Percentiles rank a stretch among this genome's conserved stretches.
phyloP scores from a whole-genome alignment of 768 basidiomycete genomes.

The Pholiota microspora region DNA sequence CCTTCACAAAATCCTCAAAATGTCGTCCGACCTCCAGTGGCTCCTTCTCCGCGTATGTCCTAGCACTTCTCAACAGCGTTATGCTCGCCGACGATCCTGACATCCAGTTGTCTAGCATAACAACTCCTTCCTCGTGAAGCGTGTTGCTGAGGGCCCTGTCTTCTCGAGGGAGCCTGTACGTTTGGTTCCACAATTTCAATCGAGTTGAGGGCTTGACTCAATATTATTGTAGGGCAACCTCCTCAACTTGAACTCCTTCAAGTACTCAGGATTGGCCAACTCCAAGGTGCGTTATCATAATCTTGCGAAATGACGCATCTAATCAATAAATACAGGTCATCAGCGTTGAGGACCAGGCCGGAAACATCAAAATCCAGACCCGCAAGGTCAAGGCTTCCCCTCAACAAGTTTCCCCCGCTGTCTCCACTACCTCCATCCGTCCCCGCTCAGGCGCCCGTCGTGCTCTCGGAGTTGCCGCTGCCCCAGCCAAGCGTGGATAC shows the following conservation, averaged over 20 bases:
- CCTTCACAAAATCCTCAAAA: slow-evolving; percentile 39
- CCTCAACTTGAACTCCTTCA: slow-evolving; percentile 85
- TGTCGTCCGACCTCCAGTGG: slow-evolving; percentile 94
- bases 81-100: neutral
- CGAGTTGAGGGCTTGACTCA: slow-evolving; percentile 11
- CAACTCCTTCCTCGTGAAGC: slow-evolving; percentile 87
- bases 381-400: slow-evolving; percentile 63
- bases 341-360: slow-evolving; percentile 52
- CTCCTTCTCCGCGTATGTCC: slow-evolving; percentile 80
- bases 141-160: slow-evolving; percentile 64
- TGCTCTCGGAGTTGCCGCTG: slow-evolving; percentile 61
- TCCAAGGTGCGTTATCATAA: slow-evolving; percentile 50
- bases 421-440: slow-evolving; percentile 53
- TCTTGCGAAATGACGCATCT: neutral
- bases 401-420: slow-evolving; percentile 45
- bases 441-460: slow-evolving; percentile 71
- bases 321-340: slow-evolving; percentile 48
- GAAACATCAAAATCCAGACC: slow-evolving; percentile 59
- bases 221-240: slow-evolving; percentile 67
- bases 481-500: slow-evolving; percentile 63
- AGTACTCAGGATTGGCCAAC: slow-evolving; percentile 89
- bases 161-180: slow-evolving; percentile 85
- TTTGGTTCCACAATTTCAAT: slow-evolving; percentile 18
- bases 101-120: slow-evolving; percentile 48
- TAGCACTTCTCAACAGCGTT: neutral